Percentiles rank a stretch among this genome's conserved stretches.
Evolutionary conservation across 306 rosid genomes (phyloP).

Genomic region (Psophocarpus tetragonolobus): DNA sequence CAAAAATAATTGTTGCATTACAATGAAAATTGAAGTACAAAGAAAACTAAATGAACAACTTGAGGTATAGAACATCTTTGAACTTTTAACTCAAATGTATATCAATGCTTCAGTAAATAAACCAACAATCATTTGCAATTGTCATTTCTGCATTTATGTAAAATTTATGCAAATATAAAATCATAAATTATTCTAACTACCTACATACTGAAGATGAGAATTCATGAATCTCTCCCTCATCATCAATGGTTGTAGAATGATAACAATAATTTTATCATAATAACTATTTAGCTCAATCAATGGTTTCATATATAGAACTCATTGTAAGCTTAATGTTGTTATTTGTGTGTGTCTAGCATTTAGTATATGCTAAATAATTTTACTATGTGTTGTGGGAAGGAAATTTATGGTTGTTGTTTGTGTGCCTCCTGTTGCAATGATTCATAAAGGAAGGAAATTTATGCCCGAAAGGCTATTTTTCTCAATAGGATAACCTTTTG

Average conservation of each 20-base stretch:
- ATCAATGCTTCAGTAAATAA: background rate
- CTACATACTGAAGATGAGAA: background rate
- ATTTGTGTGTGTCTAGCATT: no score
- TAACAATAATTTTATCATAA: background rate
- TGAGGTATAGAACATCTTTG: constrained; percentile 53
- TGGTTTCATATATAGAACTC: background rate
- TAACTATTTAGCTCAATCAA: background rate
- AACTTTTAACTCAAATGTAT: background rate
- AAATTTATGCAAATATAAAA: background rate
- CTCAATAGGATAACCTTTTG: no score
- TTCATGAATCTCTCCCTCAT: background rate
- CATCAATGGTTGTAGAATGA: background rate
- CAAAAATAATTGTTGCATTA: constrained; percentile 70
- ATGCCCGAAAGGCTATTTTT: no score
- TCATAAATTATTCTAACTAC: background rate
- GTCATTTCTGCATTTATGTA: background rate
- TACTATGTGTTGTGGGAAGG: no score
- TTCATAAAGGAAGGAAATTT: no score
- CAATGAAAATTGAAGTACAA: constrained; percentile 91
- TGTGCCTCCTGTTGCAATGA: no score
- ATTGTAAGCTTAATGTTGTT: no score
- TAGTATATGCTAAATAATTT: no score
- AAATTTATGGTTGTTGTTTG: no score
- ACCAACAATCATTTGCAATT: background rate
- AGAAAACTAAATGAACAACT: constrained; percentile 87